Evolutionary conservation across 2,329 filamentous ascomycete genomes (phyloP).

Genomic region (Alternaria gaisen): DNA sequence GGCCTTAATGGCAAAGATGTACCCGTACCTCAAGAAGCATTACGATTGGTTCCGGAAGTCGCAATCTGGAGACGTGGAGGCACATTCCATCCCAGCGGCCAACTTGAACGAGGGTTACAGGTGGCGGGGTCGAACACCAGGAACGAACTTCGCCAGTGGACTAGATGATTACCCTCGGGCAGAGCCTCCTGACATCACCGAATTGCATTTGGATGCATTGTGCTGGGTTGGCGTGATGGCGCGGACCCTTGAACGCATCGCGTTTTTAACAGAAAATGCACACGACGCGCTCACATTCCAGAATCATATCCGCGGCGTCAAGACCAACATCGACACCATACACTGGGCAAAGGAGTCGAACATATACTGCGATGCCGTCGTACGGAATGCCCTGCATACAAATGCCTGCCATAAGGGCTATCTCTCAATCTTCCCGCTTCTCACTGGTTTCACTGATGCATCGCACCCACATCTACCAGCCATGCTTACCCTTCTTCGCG

Average conservation of each 20-base stretch:
- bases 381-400: slow-evolving; percentile 83
- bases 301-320: slow-evolving; percentile 75
- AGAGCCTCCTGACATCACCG: slow-evolving; percentile 88
- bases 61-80: slow-evolving; percentile 74
- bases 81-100: slow-evolving; percentile 35
- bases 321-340: slow-evolving; percentile 83
- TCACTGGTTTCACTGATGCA: slow-evolving; percentile 78
- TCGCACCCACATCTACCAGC: slow-evolving; percentile 77
- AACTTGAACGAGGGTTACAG: slow-evolving; percentile 79
- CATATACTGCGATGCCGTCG: slow-evolving; percentile 89
- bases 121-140: slow-evolving; percentile 85
- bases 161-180: slow-evolving; percentile 93
- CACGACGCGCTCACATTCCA: slow-evolving; percentile 77
- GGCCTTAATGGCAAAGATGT: slow-evolving; percentile 75
- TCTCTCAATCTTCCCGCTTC: slow-evolving; percentile 88
- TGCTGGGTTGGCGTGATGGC: slow-evolving; percentile 97
- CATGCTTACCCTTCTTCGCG: slow-evolving; percentile 76
- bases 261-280: slow-evolving; percentile 71
- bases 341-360: slow-evolving; percentile 86
- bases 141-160: slow-evolving; percentile 86
- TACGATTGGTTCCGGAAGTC: slow-evolving; percentile 94
- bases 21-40: slow-evolving; percentile 86
- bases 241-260: slow-evolving; percentile 78
- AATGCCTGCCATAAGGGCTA: slow-evolving; percentile 95
- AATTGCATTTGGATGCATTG: slow-evolving; percentile 91